Base-by-base conservation (phyloP, 441 rosid genomes). In the Adansonia madagascariensis region DNA sequence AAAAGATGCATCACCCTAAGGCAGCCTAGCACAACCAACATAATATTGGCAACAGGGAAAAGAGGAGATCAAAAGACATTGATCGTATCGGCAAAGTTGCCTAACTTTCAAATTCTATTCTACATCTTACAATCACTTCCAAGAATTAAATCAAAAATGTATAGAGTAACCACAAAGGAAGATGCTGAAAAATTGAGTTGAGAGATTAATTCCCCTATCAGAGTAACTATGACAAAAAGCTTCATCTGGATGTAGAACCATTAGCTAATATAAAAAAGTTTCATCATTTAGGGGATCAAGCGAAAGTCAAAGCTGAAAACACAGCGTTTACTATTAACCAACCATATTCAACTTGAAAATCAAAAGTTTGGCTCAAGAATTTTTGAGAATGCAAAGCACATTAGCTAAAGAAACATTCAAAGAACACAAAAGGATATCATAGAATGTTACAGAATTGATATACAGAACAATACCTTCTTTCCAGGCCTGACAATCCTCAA, bases 401-500 rank as follows among this genome's bases (percentile, higher is more conserved):
- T 53, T n/a, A 53, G 49, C 63, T 35, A n/a, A 53, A 35, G 62
- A 6, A 63, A 35, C 68, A 63, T 15, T 62, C 46, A 63, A 71
- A 71, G 43, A 52, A 27, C 61, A 71, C 43, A 27, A 56, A 11
- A 52, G 27, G 27, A 52, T 8, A 71, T 9, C 4, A 52, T n/a
- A 53, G 31, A 53, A 53, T 31, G 75, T 31, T 4, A 8, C 22
- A 70, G 8, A 11, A 78, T 0, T 0, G n/a, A 64, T 6, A 27
- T 17, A 24, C 20, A 41, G 50, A 68, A n/a, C 49, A 77, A 75
- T 85, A 96, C 99, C 90, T 91, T 96, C 84, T 91, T 94, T 24
- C 98, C 99, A 0, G 99, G 99, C 81, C 95, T 92, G 2, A 96
- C 98, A 69, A 96, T 97, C 89, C 98, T 92, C 82, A 96, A 81